Percentiles rank a stretch among this genome's conserved stretches.
These are phyloP conservation scores for Aspergillus sp. DNA, from an alignment of 2,329 filamentous ascomycete genomes.

Conservation along the genomic window DNA sequence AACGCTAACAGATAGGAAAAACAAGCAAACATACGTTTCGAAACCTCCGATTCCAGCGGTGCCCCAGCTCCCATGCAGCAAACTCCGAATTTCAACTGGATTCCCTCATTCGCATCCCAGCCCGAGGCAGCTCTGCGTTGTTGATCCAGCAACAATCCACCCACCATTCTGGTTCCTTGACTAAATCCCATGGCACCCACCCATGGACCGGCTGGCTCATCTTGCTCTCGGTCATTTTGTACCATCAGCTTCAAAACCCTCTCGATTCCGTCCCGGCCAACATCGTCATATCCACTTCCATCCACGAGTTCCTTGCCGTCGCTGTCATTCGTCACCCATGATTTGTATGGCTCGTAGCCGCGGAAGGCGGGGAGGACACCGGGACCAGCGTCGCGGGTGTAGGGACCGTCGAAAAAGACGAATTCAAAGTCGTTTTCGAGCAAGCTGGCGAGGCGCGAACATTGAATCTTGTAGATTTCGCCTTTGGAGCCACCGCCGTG, in stretches of 20 bases:
- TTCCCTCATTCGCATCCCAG: background rate
- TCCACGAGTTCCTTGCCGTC: constrained; percentile 13
- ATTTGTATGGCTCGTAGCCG: constrained; percentile 19
- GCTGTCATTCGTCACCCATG: constrained; percentile 22
- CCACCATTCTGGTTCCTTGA: constrained; percentile 21
- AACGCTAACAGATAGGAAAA: background rate
- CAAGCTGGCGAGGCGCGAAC: constrained; percentile 16
- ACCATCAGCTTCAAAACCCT: constrained; percentile 22
- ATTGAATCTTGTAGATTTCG: constrained; percentile 24
- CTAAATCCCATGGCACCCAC: constrained; percentile 27
- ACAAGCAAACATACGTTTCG: constrained; percentile 13
- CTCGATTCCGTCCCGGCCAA: constrained; percentile 21
- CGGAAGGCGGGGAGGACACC: constrained; percentile 25
- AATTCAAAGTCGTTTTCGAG: constrained; percentile 20
- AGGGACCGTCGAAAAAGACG: constrained; percentile 26
- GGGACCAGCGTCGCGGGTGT: constrained; percentile 18
- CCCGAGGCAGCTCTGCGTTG: constrained; percentile 16
- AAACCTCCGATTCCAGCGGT: constrained; percentile 25
- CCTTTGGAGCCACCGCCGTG: constrained; percentile 25
- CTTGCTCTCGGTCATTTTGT: background rate
- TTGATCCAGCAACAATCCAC: constrained; percentile 24
- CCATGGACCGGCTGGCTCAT: constrained; percentile 15
- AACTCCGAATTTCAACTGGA: constrained; percentile 21
- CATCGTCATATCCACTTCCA: constrained; percentile 23
- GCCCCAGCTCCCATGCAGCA: constrained; percentile 22